Evolutionary conservation across 352 stramenopile species (phyloP), one percentile per base, ranked within the genome.

Genomic region (Pythium rhizo-oryzae): DNA sequence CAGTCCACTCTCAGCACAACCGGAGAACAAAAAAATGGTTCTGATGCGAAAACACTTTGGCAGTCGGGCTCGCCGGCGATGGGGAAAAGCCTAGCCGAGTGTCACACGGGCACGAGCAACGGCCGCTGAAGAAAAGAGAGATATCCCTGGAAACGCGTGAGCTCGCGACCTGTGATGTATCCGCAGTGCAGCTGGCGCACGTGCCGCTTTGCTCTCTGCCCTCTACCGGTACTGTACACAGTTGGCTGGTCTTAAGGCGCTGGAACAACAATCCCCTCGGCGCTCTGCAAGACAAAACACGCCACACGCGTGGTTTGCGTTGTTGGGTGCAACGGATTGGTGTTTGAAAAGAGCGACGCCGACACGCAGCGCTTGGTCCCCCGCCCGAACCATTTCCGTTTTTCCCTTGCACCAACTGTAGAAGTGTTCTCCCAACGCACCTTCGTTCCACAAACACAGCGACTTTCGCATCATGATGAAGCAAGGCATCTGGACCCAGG

Each of bases 401-500:
- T 67, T 67, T 52, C 25, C 21, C 37, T 53, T 52, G 56, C 37
- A 9, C 15, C 37, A 43, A 18, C 37, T 6, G 6, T 6, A 33
- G 28, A 33, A 33, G 37, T 18, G 37, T 43, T 43, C 8, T 18
- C 37, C 37, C 28, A 33, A 33, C 37, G 8, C 37, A 18, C 43
- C 43, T 4, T 16, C 43, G n/a, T n/a, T 37, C 49, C 16, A 7
- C 28, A 6, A 33, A 2, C 28, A 33, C 28, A 2, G 6, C 28
- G 6, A 37, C 53, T 4, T 61, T 37, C 7, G 21, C 25, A 62
- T 18, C n/a, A 68, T 62, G 41, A 71, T 53, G 37, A 65, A 65
- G 33, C 51, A 59, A 50, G 65, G 65, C 30, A 59, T 71, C 28
- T 77, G 70, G 70, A 67, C 65, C 24, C 49, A 70, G 43, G 70